These are phyloP conservation scores for Cicer yamashitae DNA, from an alignment of 306 rosid species.

Conservation along the genomic window DNA sequence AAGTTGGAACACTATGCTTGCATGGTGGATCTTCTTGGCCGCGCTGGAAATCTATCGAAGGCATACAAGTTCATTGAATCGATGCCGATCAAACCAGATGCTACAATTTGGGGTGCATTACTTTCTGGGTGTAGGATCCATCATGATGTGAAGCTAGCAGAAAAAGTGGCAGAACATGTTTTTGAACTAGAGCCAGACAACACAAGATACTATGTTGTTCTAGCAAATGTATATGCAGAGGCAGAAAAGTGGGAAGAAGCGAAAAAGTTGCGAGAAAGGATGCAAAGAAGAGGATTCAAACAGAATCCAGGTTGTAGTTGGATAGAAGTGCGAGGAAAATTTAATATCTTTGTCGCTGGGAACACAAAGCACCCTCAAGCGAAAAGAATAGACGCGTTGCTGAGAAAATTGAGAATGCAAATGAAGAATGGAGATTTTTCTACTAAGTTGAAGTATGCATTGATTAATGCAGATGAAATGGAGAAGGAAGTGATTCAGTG, in stretches of 20 bases:
- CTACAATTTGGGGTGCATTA: slow-evolving; percentile 70
- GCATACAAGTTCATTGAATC: slow-evolving; percentile 59
- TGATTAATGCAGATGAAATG: slow-evolving; percentile 62
- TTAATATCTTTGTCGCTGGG: slow-evolving; percentile 58
- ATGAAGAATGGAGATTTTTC: slow-evolving; percentile 62
- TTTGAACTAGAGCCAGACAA: slow-evolving; percentile 72
- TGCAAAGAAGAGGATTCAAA: slow-evolving; percentile 40
- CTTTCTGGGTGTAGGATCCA: slow-evolving; percentile 65
- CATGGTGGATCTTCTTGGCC: slow-evolving; percentile 65
- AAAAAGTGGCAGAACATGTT: slow-evolving; percentile 46
- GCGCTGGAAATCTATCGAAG: slow-evolving; percentile 59
- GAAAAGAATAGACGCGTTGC: slow-evolving; percentile 51
- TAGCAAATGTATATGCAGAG: slow-evolving; percentile 67
- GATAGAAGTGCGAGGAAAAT: slow-evolving; percentile 39
- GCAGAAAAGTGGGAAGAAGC: slow-evolving; percentile 74
- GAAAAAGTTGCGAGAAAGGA: slow-evolving; percentile 45
- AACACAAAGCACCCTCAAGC: slow-evolving; percentile 63
- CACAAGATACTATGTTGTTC: slow-evolving; percentile 63
- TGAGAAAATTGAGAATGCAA: slow-evolving; percentile 53
- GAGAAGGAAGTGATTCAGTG: slow-evolving; percentile 69
- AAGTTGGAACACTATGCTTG: slow-evolving; percentile 68
- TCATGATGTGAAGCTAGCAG: slow-evolving; percentile 47
- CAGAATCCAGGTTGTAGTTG: slow-evolving; percentile 36
- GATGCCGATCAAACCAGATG: slow-evolving; percentile 68
- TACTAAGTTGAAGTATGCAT: slow-evolving; percentile 61